Conservation (phyloP, 768 basidiomycete genomes). For the Termitomyces sp. region DNA sequence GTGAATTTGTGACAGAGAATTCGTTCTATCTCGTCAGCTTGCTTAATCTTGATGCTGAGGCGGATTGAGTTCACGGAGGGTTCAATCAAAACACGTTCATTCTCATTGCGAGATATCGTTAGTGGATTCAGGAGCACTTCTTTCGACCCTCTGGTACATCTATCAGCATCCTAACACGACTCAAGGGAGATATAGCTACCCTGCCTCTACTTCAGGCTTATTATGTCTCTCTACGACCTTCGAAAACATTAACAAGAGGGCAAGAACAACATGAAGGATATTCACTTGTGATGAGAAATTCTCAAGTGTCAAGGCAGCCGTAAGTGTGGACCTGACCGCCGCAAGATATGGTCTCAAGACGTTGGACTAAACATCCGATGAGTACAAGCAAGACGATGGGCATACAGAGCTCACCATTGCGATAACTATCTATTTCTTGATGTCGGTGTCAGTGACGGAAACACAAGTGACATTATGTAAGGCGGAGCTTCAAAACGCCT, state of each 20-base stretch:
- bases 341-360: conserved; percentile 93
- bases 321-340: conserved; percentile 92
- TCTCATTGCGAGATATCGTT: conserved; percentile 93
- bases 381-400: neutral
- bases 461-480: conserved; percentile 10
- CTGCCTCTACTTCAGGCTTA: conserved; percentile 90
- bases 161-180: neutral
- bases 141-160: conserved; percentile 63
- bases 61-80: conserved; percentile 96
- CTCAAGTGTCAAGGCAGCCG: conserved; percentile 95
- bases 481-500: conserved; percentile 42
- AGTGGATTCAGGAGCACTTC: conserved; percentile 94
- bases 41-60: conserved; percentile 97
- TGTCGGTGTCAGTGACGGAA: neutral
- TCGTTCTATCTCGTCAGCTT: conserved; percentile 97
- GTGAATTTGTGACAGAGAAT: conserved; percentile 98
- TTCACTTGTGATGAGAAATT: conserved; percentile 95
- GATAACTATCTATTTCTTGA: conserved; percentile 3
- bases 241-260: conserved; percentile 13
- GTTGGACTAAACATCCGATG: conserved; percentile 63
- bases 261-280: conserved; percentile 1
- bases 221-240: conserved; percentile 97
- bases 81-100: conserved; percentile 95
- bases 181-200: conserved; percentile 32
- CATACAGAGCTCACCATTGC: conserved; percentile 42